Evolutionary conservation across 2,329 filamentous ascomycete species (phyloP).

Genomic region (Rhexocercosporidium sp.): DNA sequence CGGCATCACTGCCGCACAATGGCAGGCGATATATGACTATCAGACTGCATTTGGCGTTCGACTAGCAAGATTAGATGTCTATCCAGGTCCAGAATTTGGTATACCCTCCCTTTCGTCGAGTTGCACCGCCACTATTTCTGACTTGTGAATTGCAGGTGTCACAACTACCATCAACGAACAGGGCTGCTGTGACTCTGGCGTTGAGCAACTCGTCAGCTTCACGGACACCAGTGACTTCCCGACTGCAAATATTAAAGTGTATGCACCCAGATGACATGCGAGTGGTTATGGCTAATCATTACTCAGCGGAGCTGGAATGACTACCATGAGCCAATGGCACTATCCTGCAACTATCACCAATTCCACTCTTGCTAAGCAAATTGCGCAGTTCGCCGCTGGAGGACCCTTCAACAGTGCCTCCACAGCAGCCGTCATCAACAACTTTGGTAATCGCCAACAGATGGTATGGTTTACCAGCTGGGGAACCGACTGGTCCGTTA

Average conservation of each 20-base stretch:
- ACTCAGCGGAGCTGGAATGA: constrained; percentile 47
- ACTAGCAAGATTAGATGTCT: constrained; percentile 5
- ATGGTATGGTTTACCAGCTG: constrained; percentile 63
- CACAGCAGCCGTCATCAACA: constrained; percentile 66
- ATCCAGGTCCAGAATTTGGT: constrained; percentile 8
- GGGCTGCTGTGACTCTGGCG: constrained; percentile 49
- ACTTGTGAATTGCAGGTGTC: background rate
- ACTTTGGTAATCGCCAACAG: constrained; percentile 59
- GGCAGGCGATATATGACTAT: constrained; percentile 60
- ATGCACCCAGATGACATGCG: background rate
- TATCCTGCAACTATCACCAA: constrained; percentile 61
- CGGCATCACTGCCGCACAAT: constrained; percentile 57
- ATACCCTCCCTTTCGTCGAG: background rate
- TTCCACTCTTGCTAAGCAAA: constrained; percentile 55
- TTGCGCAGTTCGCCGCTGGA: constrained; percentile 56
- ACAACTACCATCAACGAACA: background rate
- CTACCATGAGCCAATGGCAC: constrained; percentile 59
- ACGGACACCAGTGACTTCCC: constrained; percentile 56
- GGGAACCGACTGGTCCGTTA: constrained; percentile 48
- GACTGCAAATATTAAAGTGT: constrained; percentile 53
- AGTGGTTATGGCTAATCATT: background rate
- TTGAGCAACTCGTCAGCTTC: constrained; percentile 57
- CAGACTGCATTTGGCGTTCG: constrained; percentile 46
- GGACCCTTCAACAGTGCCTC: constrained; percentile 42
- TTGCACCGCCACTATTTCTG: background rate